Base-by-base conservation (phyloP, 2,329 filamentous ascomycete species). In the Fusarium tuaranense region DNA sequence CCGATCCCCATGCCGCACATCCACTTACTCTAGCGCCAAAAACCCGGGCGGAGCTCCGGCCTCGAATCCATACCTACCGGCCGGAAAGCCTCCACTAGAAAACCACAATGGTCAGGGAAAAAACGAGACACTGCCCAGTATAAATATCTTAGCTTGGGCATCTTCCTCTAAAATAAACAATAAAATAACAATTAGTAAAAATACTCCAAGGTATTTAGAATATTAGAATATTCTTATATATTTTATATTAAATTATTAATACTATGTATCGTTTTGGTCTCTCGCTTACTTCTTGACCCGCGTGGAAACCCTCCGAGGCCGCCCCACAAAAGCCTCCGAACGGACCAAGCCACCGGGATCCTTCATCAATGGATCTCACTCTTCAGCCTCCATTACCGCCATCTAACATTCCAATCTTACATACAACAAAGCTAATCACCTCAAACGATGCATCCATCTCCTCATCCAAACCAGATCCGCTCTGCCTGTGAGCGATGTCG, bases 401-500 rank as follows among this genome's bases (percentile, higher is more conserved):
- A n/a, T 44, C 27, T 34, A 44, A 7, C 38, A 16, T 27, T 38
- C 60, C 20, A 48, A 27, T 53, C 48, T 53, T 62, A 41, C 27
- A n/a, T 27, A 64, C 41, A 22, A 25, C 27, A n/a, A 30, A 13
- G 7, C 48, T 32, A n/a, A 20, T 51, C 36, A n/a, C 27, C 46
- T 36, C 14, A 22, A 51, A 22, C 25, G 2, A 76, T 79, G 76
- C 74, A 61, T 25, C 51, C 63, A 5, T 57, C 69, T 39, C 77
- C 78, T 3, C 81, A 82, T 55, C 81, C 81, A 5, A 81, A 78
- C 30, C 81, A 82, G 58, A 70, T 81, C 38, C 79, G 81, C 32
- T 80, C 79, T 8, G 79, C 80, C 7, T 82, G 81, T 64, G 80
- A 82, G 71, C 74, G 80, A 48, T 82, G 81, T 20, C 81, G 80